Evolutionary conservation across 2,329 filamentous ascomycete genomes (phyloP), one percentile per base, ranked within the genome.

Genomic region (Onygena corvina): DNA sequence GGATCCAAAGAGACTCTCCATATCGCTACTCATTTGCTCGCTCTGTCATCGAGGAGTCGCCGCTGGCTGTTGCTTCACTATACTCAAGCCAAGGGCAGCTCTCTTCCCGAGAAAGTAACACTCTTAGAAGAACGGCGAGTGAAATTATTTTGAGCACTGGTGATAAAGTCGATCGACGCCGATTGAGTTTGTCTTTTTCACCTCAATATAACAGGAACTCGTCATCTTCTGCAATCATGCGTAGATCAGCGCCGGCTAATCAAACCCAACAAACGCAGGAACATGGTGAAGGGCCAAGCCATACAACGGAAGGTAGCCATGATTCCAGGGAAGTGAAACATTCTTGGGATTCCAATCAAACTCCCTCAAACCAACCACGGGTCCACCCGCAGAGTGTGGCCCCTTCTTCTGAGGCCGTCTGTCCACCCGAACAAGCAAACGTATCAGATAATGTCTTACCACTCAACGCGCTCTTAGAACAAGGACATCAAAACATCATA

Each of bases 321-420:
- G 58, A 59, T 4, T 52, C 56, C 14, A 64, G 66, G 49, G 65
- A 61, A 45, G 53, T 66, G 42, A 56, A 48, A 42, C 64, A 61
- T 47, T 53, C 58, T 9, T 58, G 63, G 51, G 61, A 59, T 16
- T 56, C 59, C 30, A 50, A 64, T 27, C 55, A 54, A n/a, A 59
- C 59, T 21, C 59, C 54, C 45, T 46, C 47, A n/a, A 53, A 50
- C 6, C 44, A 57, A 20, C 47, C 55, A 18, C 57, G 58, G 46
- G 54, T 49, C 35, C 51, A 51, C n/a, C 59, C 58, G 40, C 50
- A 55, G n/a, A 65, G 63, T 21, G 59, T 52, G n/a, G 69, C 66
- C 4, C 65, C 67, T n/a, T 69, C 67, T n/a, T 68, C 66, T 25
- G 59, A 61, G 4, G 67, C 68, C 57, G 66, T 69, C 29, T 64